Evolutionary conservation across 148 eudicot species (phyloP).

Genomic region (Cornus kousa): DNA sequence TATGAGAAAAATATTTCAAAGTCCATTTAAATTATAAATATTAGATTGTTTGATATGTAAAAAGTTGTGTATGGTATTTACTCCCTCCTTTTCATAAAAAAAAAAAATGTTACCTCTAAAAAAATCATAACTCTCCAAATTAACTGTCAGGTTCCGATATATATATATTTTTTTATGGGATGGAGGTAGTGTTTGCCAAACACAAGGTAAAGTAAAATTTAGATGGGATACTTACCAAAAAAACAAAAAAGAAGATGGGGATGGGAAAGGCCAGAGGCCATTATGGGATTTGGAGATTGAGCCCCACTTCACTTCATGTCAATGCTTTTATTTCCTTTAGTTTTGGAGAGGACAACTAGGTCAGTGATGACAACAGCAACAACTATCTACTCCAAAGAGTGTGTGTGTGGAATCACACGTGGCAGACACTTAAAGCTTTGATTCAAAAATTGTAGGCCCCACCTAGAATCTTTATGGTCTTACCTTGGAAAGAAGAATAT

Average conservation of each 20-base stretch:
- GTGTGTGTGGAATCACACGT: background rate
- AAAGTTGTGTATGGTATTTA: background rate
- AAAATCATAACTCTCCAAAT: no score
- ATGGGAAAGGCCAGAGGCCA: background rate
- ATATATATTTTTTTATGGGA: no score
- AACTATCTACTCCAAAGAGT: background rate
- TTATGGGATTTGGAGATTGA: background rate
- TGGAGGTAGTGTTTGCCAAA: no score
- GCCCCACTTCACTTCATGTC: conserved; percentile 8
- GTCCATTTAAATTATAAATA: no score
- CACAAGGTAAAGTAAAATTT: no score
- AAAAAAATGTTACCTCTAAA: no score
- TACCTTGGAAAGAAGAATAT: background rate
- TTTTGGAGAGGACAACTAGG: conserved; percentile 4
- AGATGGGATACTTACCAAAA: background rate
- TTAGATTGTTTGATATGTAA: background rate
- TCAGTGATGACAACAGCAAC: conserved; percentile 9
- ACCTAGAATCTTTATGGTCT: background rate
- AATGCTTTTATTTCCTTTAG: conserved; percentile 2
- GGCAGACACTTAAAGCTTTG: background rate
- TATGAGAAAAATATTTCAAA: no score
- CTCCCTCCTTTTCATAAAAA: no score
- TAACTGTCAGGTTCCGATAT: no score
- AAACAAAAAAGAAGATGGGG: background rate
- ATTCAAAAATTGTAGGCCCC: background rate